Base-by-base conservation (phyloP, 441 rosid genomes). In the Manihot esculenta region DNA sequence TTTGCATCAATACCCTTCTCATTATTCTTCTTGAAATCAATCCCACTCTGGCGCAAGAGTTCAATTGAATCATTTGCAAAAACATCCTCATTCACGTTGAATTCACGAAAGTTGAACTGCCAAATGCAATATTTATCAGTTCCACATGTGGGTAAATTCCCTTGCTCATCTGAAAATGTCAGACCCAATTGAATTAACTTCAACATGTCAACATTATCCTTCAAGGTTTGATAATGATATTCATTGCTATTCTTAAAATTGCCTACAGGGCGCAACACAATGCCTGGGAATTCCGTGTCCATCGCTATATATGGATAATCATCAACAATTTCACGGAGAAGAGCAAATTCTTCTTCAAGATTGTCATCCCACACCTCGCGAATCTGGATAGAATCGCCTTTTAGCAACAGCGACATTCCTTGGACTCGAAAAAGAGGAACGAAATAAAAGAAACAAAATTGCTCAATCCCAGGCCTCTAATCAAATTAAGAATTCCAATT, bases 251-350 rank as follows among this genome's bases (percentile, higher is more conserved):
- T 83, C 80, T 83, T 69, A 78, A 77, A 77, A 73, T 77, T 75
- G 21, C 88, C 87, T 0, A 89, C 76, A 1, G 84, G 80, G 7
- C 89, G 88, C 62, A 85, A 71, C 23, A 83, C 91, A 26, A 79
- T 77, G 47, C 97, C 94, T 0, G 97, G 97, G 78, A 87, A 91
- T 76, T 91, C 94, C 2, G 94, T 91, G 76, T 91, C 95, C 95
- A 89, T 89, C 0, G 93, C 91, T 0, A 89, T 78, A 79, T 68
- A 87, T 20, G 86, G 87, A 70, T 78, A 86, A 50, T 79, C 70
- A 67, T 87, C 87, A 4, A 89, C 81, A 18, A 75, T 72, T 12
- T 80, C 82, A 18, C 82, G 80, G 70, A 89, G 85, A 65, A 79
- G 74, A 48, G 56, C 61, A 24, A 89, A 80, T 75, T 89, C 95